These are phyloP conservation scores for Cordyceps cicadae DNA, from an alignment of 2,329 filamentous ascomycete species.

Conservation along the genomic window DNA sequence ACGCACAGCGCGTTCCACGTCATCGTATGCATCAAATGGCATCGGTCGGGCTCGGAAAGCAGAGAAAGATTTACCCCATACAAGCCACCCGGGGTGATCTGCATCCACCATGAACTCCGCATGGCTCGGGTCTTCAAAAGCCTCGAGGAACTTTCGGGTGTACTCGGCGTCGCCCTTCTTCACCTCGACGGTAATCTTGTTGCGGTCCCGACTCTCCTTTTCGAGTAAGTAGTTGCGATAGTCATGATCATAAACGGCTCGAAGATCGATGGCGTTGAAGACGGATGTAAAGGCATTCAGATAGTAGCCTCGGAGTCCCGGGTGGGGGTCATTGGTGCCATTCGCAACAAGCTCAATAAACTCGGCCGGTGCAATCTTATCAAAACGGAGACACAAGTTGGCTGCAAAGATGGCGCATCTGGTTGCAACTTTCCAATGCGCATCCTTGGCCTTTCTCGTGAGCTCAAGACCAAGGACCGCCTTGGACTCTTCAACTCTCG, in stretches of 20 bases:
- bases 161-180: conserved; percentile 66
- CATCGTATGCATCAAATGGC: conserved; percentile 67
- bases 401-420: conserved; percentile 84
- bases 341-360: conserved; percentile 76
- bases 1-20: conserved; percentile 64
- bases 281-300: conserved; percentile 66
- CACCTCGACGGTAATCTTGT: conserved; percentile 67
- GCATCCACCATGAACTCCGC: conserved; percentile 85
- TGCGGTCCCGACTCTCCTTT: conserved; percentile 61
- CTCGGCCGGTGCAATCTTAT: conserved; percentile 70
- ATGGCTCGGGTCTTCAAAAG: conserved; percentile 58
- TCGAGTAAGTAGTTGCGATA: conserved; percentile 82
- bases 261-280: conserved; percentile 80
- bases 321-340: conserved; percentile 85
- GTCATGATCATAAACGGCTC: conserved; percentile 76
- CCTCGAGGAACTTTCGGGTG: conserved; percentile 68
- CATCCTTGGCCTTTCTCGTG: conserved; percentile 63
- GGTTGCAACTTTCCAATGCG: conserved; percentile 94
- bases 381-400: conserved; percentile 85
- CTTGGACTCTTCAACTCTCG: conserved; percentile 77
- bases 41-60: conserved; percentile 65
- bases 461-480: conserved; percentile 71
- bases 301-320: conserved; percentile 73
- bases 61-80: conserved; percentile 83
- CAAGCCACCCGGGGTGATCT: conserved; percentile 91